Conservation (phyloP, 805 yeast species). For the Ogataea trehaloabstinens region DNA sequence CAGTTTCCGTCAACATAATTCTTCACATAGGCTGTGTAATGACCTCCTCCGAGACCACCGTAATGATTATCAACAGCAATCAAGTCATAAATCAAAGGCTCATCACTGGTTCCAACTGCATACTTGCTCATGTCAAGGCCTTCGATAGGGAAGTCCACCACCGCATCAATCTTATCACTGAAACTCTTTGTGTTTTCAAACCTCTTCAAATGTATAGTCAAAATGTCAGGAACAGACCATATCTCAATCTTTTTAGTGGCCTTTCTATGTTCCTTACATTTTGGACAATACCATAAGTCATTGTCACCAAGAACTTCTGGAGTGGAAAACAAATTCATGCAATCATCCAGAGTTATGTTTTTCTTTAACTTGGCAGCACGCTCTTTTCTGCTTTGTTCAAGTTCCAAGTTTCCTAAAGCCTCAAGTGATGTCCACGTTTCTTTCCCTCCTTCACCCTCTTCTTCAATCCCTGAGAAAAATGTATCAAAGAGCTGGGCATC, state of each 20-base stretch:
- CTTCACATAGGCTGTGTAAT: conserved; percentile 87
- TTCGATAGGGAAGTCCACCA: conserved; percentile 83
- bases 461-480: conserved; percentile 51
- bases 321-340: conserved; percentile 69
- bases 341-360: conserved; percentile 64
- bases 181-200: conserved; percentile 81
- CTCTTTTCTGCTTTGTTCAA: conserved; percentile 45
- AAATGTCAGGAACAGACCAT: conserved; percentile 91
- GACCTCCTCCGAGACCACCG: conserved; percentile 97
- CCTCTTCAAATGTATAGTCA: conserved; percentile 86
- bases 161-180: conserved; percentile 84
- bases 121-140: conserved; percentile 72
- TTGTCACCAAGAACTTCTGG: conserved; percentile 85
- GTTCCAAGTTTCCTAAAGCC: conserved; percentile 49
- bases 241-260: conserved; percentile 89
- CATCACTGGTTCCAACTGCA: conserved; percentile 40
- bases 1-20: conserved; percentile 74
- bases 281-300: conserved; percentile 93
- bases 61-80: conserved; percentile 93
- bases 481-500: conserved; percentile 42
- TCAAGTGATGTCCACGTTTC: conserved; percentile 58
- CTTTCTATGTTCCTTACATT: conserved; percentile 82
- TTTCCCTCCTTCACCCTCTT: conserved; percentile 43
- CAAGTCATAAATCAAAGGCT: conserved; percentile 65
- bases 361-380: conserved; percentile 30